Evolutionary conservation across 1,284 basidiomycete species (phyloP).

Genomic region (Puccinia horiana): DNA sequence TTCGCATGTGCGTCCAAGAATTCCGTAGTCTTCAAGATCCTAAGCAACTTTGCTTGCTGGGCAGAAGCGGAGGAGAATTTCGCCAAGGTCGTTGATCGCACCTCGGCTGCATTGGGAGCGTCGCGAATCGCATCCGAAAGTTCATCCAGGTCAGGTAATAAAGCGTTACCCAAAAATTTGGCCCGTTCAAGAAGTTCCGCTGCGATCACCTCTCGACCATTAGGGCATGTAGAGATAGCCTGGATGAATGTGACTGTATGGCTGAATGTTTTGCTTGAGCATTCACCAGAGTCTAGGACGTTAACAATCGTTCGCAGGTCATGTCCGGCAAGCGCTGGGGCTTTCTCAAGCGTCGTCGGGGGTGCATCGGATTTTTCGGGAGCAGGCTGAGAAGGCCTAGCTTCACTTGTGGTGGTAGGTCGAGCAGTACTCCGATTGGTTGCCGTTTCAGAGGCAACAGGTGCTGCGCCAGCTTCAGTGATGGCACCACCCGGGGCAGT

Average conservation of each 20-base stretch:
- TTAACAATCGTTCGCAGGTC: constrained; percentile 87
- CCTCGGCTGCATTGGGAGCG: constrained; percentile 60
- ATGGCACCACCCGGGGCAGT: constrained; percentile 10
- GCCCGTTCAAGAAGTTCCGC: constrained; percentile 80
- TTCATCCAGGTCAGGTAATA: constrained; percentile 75
- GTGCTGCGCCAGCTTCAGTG: constrained; percentile 24
- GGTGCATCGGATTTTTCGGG: constrained; percentile 47
- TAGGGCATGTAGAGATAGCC: constrained; percentile 80
- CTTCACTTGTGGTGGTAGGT: constrained; percentile 15
- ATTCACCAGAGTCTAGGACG: constrained; percentile 88
- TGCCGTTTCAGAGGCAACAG: constrained; percentile 60
- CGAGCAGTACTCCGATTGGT: constrained; percentile 24
- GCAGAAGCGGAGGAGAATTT: constrained; percentile 90
- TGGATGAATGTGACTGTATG: constrained; percentile 85
- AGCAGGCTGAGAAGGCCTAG: constrained; percentile 13
- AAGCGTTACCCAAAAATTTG: constrained; percentile 75
- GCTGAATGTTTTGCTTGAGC: constrained; percentile 89
- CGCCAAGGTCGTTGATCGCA: constrained; percentile 61
- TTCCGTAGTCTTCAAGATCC: constrained; percentile 91
- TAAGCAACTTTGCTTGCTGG: constrained; percentile 84
- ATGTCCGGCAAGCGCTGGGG: constrained; percentile 77
- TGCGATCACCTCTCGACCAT: constrained; percentile 80
- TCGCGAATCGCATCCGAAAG: constrained; percentile 70
- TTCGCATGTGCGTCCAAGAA: constrained; percentile 76
- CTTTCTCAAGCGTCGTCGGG: constrained; percentile 61